A percentile compares a stretch with the other conserved stretches of the same genome.
Evolutionary conservation across 257 asterid species (phyloP).

Genomic region (Ilex asprella): DNA sequence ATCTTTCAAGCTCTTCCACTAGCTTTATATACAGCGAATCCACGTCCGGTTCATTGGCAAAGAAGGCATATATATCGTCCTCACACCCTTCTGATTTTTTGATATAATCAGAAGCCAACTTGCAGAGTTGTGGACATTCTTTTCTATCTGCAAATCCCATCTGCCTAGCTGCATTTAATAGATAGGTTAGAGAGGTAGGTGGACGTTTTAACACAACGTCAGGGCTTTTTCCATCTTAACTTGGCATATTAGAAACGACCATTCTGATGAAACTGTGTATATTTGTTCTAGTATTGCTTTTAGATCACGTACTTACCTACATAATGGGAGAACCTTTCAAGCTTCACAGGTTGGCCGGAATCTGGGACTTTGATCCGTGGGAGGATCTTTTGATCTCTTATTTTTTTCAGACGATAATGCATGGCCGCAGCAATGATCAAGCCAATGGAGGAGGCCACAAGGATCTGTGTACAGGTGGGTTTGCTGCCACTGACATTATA

Average conservation of each 20-base stretch:
- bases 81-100: slow-evolving; percentile 71
- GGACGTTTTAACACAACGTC: too few species aligned
- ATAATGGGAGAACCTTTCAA: slow-evolving; percentile 78
- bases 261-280: too few species aligned
- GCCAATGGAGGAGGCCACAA: slow-evolving; percentile 67
- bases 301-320: slow-evolving; percentile 53
- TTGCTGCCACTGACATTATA: slow-evolving; percentile 17
- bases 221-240: too few species aligned
- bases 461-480: slow-evolving; percentile 46
- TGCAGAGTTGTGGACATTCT: slow-evolving; percentile 72
- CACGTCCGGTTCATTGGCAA: slow-evolving; percentile 56
- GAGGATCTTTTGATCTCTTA: slow-evolving; percentile 44
- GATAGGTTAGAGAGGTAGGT: too few species aligned
- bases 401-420: slow-evolving; percentile 55
- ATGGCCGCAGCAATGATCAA: slow-evolving; percentile 56
- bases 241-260: too few species aligned
- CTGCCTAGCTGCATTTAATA: slow-evolving; percentile 64
- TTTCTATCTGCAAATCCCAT: slow-evolving; percentile 74
- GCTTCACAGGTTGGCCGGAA: slow-evolving; percentile 54
- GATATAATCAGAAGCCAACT: slow-evolving; percentile 80
- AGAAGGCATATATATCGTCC: slow-evolving; percentile 67
- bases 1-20: slow-evolving; percentile 84
- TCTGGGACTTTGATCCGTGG: slow-evolving; percentile 53
- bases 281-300: too few species aligned
- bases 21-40: slow-evolving; percentile 88